phyloP scores from a whole-genome alignment of 2,329 filamentous ascomycete genomes.

The Aureobasidium sp. region DNA sequence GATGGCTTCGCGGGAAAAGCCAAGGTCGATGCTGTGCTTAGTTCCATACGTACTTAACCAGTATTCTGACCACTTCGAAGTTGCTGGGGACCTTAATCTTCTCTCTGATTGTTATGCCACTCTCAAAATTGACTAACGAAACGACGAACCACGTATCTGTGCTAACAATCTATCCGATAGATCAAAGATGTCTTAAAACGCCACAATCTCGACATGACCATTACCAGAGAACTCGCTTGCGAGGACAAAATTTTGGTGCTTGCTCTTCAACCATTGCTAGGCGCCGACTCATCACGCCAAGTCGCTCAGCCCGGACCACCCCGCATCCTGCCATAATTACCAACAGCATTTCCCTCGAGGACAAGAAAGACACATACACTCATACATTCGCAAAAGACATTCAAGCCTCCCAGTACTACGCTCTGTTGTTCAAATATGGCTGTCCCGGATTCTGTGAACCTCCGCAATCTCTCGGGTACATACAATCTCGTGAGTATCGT shows the following conservation, averaged over 20 bases:
- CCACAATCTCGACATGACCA: no score
- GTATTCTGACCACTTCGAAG: conserved; percentile 11
- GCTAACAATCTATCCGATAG: background rate
- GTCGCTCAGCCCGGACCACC: background rate
- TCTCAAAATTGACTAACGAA: background rate
- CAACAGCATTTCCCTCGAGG: no score
- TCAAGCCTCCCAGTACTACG: background rate
- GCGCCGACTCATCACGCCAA: background rate
- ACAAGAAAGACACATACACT: background rate
- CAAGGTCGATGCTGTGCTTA: conserved; percentile 11
- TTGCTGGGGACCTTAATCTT: conserved; percentile 22
- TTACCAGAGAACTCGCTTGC: no score
- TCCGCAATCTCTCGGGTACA: conserved; percentile 60
- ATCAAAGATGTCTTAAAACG: no score
- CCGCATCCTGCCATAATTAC: background rate
- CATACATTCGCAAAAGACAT: background rate
- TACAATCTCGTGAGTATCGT: conserved; percentile 52
- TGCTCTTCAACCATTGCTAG: background rate
- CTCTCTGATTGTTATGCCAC: conserved; percentile 18
- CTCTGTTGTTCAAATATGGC: conserved; percentile 52
- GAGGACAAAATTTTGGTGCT: background rate
- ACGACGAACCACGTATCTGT: no score
- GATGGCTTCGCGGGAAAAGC: conserved; percentile 22
- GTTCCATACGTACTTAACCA: conserved; percentile 11
- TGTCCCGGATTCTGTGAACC: conserved; percentile 59